A percentile compares a stretch with the other conserved stretches of the same genome.
Conservation (phyloP, 1,139 yeast genomes). For the Saccharomyces hybrid region DNA sequence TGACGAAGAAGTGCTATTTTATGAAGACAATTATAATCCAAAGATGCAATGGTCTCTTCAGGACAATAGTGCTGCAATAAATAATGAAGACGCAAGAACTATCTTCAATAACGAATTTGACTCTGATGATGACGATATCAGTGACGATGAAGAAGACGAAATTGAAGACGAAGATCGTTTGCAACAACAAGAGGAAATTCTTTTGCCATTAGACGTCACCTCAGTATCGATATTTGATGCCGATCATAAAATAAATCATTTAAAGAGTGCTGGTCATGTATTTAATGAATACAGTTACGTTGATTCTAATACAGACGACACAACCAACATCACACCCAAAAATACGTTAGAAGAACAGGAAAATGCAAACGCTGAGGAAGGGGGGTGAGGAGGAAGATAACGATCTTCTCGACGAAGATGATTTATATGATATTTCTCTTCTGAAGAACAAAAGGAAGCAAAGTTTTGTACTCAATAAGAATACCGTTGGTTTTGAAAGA, state of each 20-base stretch:
- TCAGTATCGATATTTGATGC: neutral
- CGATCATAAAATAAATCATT: neutral
- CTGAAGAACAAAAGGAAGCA: slow-evolving; percentile 19
- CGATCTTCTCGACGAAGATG: slow-evolving; percentile 14
- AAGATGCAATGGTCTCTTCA: slow-evolving; percentile 33
- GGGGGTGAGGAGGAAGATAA: slow-evolving; percentile 13
- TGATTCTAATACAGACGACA: slow-evolving; percentile 22
- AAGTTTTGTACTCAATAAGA: slow-evolving; percentile 14
- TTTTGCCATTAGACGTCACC: neutral
- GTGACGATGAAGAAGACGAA: slow-evolving; percentile 33
- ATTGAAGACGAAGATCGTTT: slow-evolving; percentile 26
- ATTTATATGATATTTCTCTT: slow-evolving; percentile 23
- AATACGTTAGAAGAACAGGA: neutral
- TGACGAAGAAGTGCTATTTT: slow-evolving; percentile 12
- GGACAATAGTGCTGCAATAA: slow-evolving; percentile 29
- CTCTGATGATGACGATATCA: slow-evolving; percentile 27
- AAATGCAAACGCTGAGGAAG: slow-evolving; percentile 7
- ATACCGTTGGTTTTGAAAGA: slow-evolving; percentile 1
- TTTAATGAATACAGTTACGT: slow-evolving; percentile 38
- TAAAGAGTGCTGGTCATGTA: slow-evolving; percentile 34
- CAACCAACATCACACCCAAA: neutral
- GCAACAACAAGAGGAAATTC: neutral
- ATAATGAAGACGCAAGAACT: slow-evolving; percentile 29
- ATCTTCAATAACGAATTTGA: slow-evolving; percentile 44
- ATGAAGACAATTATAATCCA: slow-evolving; percentile 33